A percentile compares a stretch with the other conserved stretches of the same genome.
phyloP scores from a whole-genome alignment of 106 monocot species.

The Phalaenopsis aphrodite region DNA sequence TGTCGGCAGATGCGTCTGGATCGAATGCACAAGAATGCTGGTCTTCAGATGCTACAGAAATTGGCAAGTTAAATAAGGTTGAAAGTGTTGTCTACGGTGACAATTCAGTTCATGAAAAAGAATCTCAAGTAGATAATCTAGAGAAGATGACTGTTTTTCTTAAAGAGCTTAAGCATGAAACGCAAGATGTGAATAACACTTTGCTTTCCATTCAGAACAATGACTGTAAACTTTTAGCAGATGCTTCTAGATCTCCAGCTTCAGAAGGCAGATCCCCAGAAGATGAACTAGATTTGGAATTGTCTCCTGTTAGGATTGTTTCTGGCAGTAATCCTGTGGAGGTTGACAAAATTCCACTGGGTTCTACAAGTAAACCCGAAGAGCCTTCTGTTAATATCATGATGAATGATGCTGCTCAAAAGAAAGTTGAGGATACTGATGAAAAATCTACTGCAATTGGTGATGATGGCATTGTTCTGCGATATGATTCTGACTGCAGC shows the following conservation, averaged over 20 bases:
- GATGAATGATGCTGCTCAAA: neutral
- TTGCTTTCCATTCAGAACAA: neutral
- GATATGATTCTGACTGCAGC: neutral
- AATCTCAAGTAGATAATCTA: constrained; percentile 3
- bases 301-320: neutral
- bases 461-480: neutral
- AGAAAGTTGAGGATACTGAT: constrained; percentile 4
- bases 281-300: neutral
- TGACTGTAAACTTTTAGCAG: neutral
- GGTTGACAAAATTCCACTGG: neutral
- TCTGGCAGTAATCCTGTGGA: neutral
- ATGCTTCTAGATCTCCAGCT: neutral
- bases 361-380: neutral
- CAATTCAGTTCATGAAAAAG: neutral
- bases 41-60: constrained; percentile 10
- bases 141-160: neutral
- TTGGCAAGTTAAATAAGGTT: constrained; percentile 2
- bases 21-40: constrained; percentile 7
- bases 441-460: neutral
- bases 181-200: neutral
- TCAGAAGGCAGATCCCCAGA: neutral
- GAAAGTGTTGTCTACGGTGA: constrained; percentile 3
- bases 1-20: constrained; percentile 13
- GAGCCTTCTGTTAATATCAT: neutral
- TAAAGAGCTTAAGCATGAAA: constrained; percentile 1